Conservation (phyloP, 495 filamentous ascomycete species). For the Tuber borchii region DNA sequence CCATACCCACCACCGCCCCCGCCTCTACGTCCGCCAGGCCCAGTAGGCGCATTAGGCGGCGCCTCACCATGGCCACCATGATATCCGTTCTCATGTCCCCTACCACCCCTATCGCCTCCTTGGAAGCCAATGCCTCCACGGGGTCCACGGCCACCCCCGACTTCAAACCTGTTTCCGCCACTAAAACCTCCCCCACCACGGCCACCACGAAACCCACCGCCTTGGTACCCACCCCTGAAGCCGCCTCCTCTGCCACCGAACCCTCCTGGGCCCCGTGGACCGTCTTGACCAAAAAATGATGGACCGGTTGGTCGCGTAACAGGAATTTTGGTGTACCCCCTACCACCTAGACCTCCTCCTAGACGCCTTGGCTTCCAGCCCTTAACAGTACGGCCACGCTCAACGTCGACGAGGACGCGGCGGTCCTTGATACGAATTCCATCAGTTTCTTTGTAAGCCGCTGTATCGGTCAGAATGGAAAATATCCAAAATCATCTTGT, state of each 20-base stretch:
- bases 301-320: slow-evolving; percentile 64
- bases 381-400: slow-evolving; percentile 88
- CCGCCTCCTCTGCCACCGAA: slow-evolving; percentile 47
- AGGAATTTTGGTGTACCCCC: slow-evolving; percentile 73
- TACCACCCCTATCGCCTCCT: slow-evolving; percentile 38
- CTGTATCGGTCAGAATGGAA: slow-evolving; percentile 46
- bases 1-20: slow-evolving; percentile 36
- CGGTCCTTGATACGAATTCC: slow-evolving; percentile 88
- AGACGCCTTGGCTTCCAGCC: slow-evolving; percentile 90
- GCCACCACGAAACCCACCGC: slow-evolving; percentile 57
- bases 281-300: slow-evolving; percentile 58
- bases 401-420: slow-evolving; percentile 87
- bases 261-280: slow-evolving; percentile 30
- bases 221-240: slow-evolving; percentile 54
- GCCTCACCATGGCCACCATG: slow-evolving; percentile 43
- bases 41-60: slow-evolving; percentile 41
- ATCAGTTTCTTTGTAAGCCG: slow-evolving; percentile 80
- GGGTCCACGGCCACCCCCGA: slow-evolving; percentile 43
- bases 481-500: slow-evolving; percentile 38
- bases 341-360: slow-evolving; percentile 85
- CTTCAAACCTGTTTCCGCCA: slow-evolving; percentile 47
- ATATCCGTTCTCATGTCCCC: slow-evolving; percentile 43
- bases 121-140: slow-evolving; percentile 41
- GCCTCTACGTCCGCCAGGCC: slow-evolving; percentile 42
- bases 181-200: slow-evolving; percentile 51